Percentiles rank a stretch among this genome's conserved stretches.
Conservation (phyloP, 148 eudicot species). For the Chenopodium suecicum region DNA sequence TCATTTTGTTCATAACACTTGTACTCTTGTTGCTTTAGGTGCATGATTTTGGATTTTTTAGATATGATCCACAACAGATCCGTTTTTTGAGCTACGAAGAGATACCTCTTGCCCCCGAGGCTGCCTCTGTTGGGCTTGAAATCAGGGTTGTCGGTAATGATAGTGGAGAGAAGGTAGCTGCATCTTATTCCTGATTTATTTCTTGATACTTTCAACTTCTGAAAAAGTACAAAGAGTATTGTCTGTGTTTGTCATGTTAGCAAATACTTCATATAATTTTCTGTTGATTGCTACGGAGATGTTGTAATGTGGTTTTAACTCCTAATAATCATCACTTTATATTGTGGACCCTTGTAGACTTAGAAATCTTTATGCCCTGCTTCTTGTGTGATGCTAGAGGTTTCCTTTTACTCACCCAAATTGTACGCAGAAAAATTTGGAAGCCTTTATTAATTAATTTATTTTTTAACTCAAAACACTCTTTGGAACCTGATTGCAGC, state of each 20-base stretch:
- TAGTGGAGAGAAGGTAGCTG: slow-evolving; percentile 94
- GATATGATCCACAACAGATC: slow-evolving; percentile 82
- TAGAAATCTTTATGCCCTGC: neutral
- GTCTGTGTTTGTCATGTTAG: neutral
- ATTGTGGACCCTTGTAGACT: neutral
- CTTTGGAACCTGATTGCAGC: neutral
- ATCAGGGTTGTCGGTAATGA: slow-evolving; percentile 99
- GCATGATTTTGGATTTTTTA: slow-evolving; percentile 98
- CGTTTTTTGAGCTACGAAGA: slow-evolving; percentile 91
- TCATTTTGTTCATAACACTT: slow-evolving; percentile 6
- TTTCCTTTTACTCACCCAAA: neutral
- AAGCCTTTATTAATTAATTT: too few relatives aligned
- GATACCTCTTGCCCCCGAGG: slow-evolving; percentile 98
- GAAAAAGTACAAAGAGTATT: neutral
- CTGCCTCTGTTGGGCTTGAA: slow-evolving; percentile 95
- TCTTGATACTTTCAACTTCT: neutral
- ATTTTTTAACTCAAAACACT: neutral
- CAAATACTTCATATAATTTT: neutral
- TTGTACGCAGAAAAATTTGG: neutral
- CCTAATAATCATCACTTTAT: neutral
- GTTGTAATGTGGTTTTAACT: neutral
- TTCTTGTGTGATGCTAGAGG: neutral
- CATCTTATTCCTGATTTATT: neutral
- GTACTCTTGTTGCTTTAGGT: slow-evolving; percentile 47
- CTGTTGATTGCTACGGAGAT: neutral